phyloP scores from a whole-genome alignment of 1,284 basidiomycete genomes.

The Gomphus bonarii region DNA sequence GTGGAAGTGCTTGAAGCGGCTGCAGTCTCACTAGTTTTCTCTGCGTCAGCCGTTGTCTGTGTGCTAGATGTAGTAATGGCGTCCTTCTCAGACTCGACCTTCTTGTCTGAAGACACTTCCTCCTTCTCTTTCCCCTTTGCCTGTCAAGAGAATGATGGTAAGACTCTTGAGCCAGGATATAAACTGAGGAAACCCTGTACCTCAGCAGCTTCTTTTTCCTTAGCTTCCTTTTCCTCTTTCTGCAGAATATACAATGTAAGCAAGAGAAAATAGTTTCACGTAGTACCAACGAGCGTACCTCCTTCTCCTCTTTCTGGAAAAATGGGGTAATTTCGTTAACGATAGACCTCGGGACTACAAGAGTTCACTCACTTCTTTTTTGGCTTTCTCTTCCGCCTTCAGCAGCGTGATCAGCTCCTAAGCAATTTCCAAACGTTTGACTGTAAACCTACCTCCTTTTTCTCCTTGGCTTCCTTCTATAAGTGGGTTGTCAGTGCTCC shows the following conservation, averaged over 20 bases:
- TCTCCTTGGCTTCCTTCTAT: constrained; percentile 65
- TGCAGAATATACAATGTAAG: constrained; percentile 12
- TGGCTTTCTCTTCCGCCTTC: constrained; percentile 40
- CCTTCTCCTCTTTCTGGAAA: constrained; percentile 25
- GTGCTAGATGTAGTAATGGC: constrained; percentile 12
- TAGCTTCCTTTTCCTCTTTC: constrained; percentile 17
- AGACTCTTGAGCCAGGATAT: constrained; percentile 1
- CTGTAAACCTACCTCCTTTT: constrained; percentile 44
- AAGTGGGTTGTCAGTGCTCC: constrained; percentile 14
- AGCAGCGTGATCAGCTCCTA: not conserved
- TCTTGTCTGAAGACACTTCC: constrained; percentile 13
- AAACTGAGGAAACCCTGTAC: constrained; percentile 17
- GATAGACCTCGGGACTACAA: not conserved
- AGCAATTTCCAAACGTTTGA: not conserved
- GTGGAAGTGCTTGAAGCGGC: constrained; percentile 12
- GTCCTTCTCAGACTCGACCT: constrained; percentile 19
- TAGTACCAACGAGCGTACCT: constrained; percentile 24
- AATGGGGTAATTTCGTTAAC: not conserved
- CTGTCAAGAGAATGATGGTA: constrained; percentile 7
- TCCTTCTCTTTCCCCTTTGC: constrained; percentile 30
- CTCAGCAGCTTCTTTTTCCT: constrained; percentile 38
- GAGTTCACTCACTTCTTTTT: constrained; percentile 37
- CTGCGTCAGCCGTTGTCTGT: constrained; percentile 50
- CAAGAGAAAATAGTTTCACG: not conserved
- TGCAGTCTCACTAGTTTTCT: constrained; percentile 26